phyloP scores from a whole-genome alignment of 306 rosid genomes.

The Cicer bijugum region DNA sequence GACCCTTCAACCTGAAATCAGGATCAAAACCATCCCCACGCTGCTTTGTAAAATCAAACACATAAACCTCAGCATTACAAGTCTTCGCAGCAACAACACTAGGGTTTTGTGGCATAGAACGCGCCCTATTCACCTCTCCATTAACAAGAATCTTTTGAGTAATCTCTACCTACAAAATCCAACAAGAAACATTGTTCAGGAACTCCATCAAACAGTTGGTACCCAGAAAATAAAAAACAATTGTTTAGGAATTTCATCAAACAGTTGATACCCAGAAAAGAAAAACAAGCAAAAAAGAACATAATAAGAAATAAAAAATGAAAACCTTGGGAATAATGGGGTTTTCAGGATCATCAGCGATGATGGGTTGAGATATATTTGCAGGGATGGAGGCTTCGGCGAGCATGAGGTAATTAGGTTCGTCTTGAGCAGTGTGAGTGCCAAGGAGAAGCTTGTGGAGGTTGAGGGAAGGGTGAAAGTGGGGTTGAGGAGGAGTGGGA shows the following conservation, averaged over 20 bases:
- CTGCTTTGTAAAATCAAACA: conserved; percentile 64
- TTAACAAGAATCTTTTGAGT: conserved; percentile 67
- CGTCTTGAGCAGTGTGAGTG: conserved; percentile 76
- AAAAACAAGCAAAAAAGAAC: not conserved
- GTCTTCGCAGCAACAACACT: conserved; percentile 76
- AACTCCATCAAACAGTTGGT: conserved; percentile 54
- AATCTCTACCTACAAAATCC: conserved; percentile 62
- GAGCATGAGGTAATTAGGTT: conserved; percentile 77
- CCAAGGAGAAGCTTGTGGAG: conserved; percentile 72
- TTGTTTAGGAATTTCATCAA: conserved; percentile 45
- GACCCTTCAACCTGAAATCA: conserved; percentile 87
- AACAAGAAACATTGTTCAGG: not conserved
- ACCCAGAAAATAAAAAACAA: not conserved
- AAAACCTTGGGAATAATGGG: conserved; percentile 67
- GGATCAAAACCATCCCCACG: conserved; percentile 57
- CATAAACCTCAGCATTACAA: conserved; percentile 74
- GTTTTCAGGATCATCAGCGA: conserved; percentile 39
- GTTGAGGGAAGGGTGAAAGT: conserved; percentile 59
- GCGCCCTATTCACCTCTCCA: conserved; percentile 93
- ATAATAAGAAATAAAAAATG: not conserved
- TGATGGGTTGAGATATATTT: conserved; percentile 43
- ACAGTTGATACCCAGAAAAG: conserved; percentile 39
- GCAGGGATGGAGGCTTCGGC: conserved; percentile 70
- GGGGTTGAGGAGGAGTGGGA: conserved; percentile 51
- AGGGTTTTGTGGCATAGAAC: conserved; percentile 84